Evolutionary conservation across 2,329 filamentous ascomycete species (phyloP).

Genomic region (Alternaria atra): DNA sequence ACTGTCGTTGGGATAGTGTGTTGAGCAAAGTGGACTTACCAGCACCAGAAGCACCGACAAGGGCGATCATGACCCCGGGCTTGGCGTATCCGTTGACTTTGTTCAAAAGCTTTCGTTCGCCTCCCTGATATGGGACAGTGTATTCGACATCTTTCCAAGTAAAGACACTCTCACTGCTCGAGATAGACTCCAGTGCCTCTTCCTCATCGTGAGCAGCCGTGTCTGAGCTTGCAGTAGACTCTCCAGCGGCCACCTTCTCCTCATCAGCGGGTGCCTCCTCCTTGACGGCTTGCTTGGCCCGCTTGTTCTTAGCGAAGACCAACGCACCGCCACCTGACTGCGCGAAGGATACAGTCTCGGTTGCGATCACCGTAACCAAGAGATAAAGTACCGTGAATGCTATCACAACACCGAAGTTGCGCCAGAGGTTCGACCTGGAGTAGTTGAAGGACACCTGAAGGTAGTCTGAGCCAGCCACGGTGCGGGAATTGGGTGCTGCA

Average conservation of each 20-base stretch:
- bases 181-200: conserved; percentile 47
- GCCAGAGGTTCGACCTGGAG: conserved; percentile 67
- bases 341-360: conserved; percentile 72
- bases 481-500: conserved; percentile 60
- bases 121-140: conserved; percentile 73
- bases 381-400: conserved; percentile 80
- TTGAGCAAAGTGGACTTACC: conserved; percentile 87
- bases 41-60: conserved; percentile 83
- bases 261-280: conserved; percentile 61
- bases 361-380: conserved; percentile 72
- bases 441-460: conserved; percentile 65
- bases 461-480: conserved; percentile 65
- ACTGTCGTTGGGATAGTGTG: conserved; percentile 77
- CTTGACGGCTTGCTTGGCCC: conserved; percentile 63
- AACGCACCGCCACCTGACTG: conserved; percentile 71
- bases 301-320: conserved; percentile 74
- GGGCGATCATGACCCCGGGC: conserved; percentile 79
- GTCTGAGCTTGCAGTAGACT: conserved; percentile 30
- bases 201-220: conserved; percentile 38
- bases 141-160: conserved; percentile 63
- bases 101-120: conserved; percentile 70
- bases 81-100: conserved; percentile 80
- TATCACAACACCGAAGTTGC: conserved; percentile 81
- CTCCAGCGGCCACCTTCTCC: conserved; percentile 60
- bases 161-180: conserved; percentile 50